Base-by-base conservation (phyloP, 768 basidiomycete genomes). In the Tricholoma matsutake region DNA sequence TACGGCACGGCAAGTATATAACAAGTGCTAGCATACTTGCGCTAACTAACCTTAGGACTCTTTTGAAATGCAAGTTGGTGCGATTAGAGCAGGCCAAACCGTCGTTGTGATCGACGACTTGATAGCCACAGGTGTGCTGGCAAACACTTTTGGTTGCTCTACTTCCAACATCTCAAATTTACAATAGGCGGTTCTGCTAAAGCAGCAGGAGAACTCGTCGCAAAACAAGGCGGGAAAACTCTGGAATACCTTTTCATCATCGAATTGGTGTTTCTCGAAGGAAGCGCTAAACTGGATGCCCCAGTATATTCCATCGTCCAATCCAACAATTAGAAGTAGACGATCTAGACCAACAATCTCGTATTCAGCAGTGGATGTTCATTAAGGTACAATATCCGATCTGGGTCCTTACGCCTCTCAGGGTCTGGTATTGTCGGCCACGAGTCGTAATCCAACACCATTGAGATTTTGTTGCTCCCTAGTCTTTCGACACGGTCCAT, bases 171-270 rank as follows among this genome's bases (percentile, higher is more conserved):
- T 28, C 41, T 61, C 55, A 52, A 37, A 4, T 5, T 35, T 18
- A 52, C 52, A 60, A 11, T 57, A 93, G 94, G 95, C 63, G 97
- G 97, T 8, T 97, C 95, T 32, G 97, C 97, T 7, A 86, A 84
- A 62, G 95, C 96, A 4, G 95, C 96, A 3, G 95, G 94, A 54
- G 84, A 96, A 66, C 89, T 99, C 34, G 86, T 98, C 58, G 76
- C 83, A 29, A 85, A 89, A 77, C 83, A 85, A 63, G 94, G 94
- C 18, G 96, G 91, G 54, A 88, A 88, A 65, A 89, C 90, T 29
- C 73, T 96, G 37, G 92, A 97, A 74, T 97, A 98, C 76, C 78
- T 99, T 64, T 99, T 99, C 79, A 87, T 98, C 73, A 88, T 97
- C 63, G 92, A 95, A 65, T 71, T 93, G 62, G 72, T 82, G 59